Base-by-base conservation (phyloP, 2,329 filamentous ascomycete genomes). In the Nemania sp. region DNA sequence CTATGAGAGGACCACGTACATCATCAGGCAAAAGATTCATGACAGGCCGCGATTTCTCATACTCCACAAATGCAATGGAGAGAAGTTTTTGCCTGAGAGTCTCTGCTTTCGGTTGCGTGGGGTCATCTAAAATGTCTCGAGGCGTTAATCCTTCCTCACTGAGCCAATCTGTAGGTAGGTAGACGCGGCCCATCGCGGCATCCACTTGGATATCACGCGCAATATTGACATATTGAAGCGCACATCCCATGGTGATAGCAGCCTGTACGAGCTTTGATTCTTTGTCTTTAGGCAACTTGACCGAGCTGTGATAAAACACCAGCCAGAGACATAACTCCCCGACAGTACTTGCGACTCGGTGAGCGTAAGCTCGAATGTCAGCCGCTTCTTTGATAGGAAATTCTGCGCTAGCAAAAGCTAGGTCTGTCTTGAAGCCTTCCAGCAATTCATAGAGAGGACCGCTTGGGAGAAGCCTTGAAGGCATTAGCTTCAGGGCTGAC, bases 151-250 rank as follows among this genome's bases (percentile, higher is more conserved):
- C 78, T 47, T 78, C 77, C 47, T 83, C 80, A 33, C 77, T 73
- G 1, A 91, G 73, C 87, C 87, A 91, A 0, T 72, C 70, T 0
- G 75, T 74, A 0, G 88, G 88, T 4, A 91, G 71, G 65, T 91
- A 91, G 6, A 89, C 86, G 6, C 88, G 80, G 1, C 77, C 77
- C 30, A 88, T 82, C 12, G 73, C 71, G 0, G 88, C 85, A 62
- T 91, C 88, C 2, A 83, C 82, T 3, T 73, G 69, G n/a, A 91
- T 84, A 63, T 91, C 88, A 19, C 88, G 83, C 3, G 86, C 84
- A 56, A 91, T 90, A 64, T 91, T 91, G 63, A 89, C 82, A 62
- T 87, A 90, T 64, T 91, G 88, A n/a, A 91, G 72, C 1, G 88
- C 87, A 28, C 87, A 79, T 0, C 88, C 88, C 87, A 90, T 90